phyloP scores from a whole-genome alignment of 148 eudicot genomes.

The Rhododendron vialii region DNA sequence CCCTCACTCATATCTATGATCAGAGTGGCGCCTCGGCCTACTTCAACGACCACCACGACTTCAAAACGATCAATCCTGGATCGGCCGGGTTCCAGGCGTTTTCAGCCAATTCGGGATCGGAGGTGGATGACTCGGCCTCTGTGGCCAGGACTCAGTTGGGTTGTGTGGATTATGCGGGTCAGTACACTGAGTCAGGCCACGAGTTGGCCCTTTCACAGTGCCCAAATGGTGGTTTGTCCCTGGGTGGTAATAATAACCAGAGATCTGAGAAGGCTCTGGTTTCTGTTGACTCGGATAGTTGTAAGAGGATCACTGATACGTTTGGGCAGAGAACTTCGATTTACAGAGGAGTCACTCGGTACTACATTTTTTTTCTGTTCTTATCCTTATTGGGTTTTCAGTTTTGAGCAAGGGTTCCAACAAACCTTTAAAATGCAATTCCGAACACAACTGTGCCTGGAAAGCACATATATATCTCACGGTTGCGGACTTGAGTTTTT shows the following conservation, averaged over 20 bases:
- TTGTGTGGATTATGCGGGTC: conserved; percentile 32
- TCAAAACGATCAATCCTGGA: conserved; percentile 19
- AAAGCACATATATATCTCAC: no score
- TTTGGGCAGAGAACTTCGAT: conserved; percentile 96
- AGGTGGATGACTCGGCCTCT: conserved; percentile 68
- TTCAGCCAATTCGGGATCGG: conserved; percentile 83
- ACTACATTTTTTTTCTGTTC: background rate
- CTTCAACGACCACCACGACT: conserved; percentile 39
- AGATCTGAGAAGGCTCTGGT: conserved; percentile 33
- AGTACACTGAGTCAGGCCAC: conserved; percentile 39
- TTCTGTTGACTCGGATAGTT: conserved; percentile 37
- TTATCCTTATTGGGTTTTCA: background rate
- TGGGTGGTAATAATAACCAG: conserved; percentile 32
- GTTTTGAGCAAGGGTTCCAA: background rate
- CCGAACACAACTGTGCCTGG: no score
- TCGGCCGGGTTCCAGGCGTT: conserved; percentile 45
- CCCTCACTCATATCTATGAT: conserved; percentile 75
- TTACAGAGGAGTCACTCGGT: conserved; percentile 98
- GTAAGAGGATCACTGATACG: conserved; percentile 69
- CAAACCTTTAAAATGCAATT: no score
- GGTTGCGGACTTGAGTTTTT: no score
- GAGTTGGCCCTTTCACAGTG: conserved; percentile 32
- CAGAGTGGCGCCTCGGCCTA: conserved; percentile 22
- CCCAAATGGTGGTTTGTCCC: conserved; percentile 38
- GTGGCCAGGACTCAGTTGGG: conserved; percentile 20